phyloP scores from a whole-genome alignment of 2,329 filamentous ascomycete species.

The Blastomyces percursus region DNA sequence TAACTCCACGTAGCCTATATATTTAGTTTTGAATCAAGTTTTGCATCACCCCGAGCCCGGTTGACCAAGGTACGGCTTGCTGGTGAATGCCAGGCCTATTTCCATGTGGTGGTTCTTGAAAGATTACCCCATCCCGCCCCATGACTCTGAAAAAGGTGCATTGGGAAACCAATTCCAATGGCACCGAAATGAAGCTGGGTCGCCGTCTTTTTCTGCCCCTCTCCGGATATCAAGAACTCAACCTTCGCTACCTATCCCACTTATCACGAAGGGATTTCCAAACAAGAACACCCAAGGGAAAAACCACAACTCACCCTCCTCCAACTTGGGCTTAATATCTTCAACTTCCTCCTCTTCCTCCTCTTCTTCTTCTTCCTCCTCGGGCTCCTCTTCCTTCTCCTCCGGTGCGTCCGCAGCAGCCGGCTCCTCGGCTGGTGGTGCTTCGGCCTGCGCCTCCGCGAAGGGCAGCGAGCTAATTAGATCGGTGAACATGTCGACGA shows the following conservation, averaged over 20 bases:
- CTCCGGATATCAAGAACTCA: neutral
- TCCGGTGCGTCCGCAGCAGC: conserved; percentile 16
- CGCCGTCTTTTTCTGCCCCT: neutral
- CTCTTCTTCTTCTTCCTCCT: conserved; percentile 66
- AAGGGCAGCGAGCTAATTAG: conserved; percentile 55
- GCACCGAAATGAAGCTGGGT: neutral
- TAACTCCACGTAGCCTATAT: neutral
- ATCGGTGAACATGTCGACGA: conserved; percentile 54
- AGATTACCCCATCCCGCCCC: neutral
- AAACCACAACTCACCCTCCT: conserved; percentile 67
- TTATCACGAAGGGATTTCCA: neutral
- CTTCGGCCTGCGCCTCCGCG: conserved; percentile 51
- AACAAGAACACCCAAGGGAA: neutral
- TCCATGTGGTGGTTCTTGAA: neutral
- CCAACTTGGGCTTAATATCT: conserved; percentile 77
- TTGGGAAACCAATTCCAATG: neutral
- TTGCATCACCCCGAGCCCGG: neutral
- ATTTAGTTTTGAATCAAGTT: neutral
- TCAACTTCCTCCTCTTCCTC: conserved; percentile 73
- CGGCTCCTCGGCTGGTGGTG: conserved; percentile 39
- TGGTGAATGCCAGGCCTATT: neutral
- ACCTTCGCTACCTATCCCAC: neutral
- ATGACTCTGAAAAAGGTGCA: neutral
- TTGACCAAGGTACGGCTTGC: neutral
- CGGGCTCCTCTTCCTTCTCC: conserved; percentile 41